A percentile compares a stretch with the other conserved stretches of the same genome.
These are phyloP conservation scores for Acacia pycnantha DNA, from an alignment of 331 rosid species.

Conservation along the genomic window DNA sequence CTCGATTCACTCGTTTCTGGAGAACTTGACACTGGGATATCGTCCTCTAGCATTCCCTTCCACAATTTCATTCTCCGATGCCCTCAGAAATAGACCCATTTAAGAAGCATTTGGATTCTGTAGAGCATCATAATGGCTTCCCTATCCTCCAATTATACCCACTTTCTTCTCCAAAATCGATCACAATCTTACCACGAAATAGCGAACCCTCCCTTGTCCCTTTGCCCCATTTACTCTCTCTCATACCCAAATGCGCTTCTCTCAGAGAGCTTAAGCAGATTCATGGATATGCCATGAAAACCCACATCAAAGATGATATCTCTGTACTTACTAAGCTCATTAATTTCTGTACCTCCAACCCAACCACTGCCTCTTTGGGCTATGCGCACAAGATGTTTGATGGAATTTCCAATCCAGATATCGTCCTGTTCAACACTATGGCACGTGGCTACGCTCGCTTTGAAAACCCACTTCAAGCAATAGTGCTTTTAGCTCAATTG, in stretches of 20 bases:
- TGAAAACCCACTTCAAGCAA: slow-evolving; percentile 50
- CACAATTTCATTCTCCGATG: not conserved
- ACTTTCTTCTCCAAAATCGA: slow-evolving; percentile 44
- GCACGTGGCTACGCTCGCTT: slow-evolving; percentile 74
- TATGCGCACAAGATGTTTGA: slow-evolving; percentile 63
- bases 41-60: not conserved
- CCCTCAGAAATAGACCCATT: not conserved
- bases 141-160: slow-evolving; percentile 40
- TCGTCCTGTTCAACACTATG: slow-evolving; percentile 62
- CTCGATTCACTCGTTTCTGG: not conserved
- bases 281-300: slow-evolving; percentile 72
- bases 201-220: slow-evolving; percentile 16
- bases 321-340: slow-evolving; percentile 59
- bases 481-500: slow-evolving; percentile 43
- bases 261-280: slow-evolving; percentile 69
- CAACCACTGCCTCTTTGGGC: slow-evolving; percentile 48
- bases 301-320: slow-evolving; percentile 52
- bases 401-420: slow-evolving; percentile 63
- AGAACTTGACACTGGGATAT: not conserved
- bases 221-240: slow-evolving; percentile 45
- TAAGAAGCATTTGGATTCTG: not conserved
- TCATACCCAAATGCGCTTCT: slow-evolving; percentile 65
- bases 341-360: slow-evolving; percentile 49
- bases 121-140: slow-evolving; percentile 47
- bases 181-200: slow-evolving; percentile 18